Evolutionary conservation across 768 basidiomycete species (phyloP), one percentile per base, ranked within the genome.

Genomic region (Lactarius trivialis): DNA sequence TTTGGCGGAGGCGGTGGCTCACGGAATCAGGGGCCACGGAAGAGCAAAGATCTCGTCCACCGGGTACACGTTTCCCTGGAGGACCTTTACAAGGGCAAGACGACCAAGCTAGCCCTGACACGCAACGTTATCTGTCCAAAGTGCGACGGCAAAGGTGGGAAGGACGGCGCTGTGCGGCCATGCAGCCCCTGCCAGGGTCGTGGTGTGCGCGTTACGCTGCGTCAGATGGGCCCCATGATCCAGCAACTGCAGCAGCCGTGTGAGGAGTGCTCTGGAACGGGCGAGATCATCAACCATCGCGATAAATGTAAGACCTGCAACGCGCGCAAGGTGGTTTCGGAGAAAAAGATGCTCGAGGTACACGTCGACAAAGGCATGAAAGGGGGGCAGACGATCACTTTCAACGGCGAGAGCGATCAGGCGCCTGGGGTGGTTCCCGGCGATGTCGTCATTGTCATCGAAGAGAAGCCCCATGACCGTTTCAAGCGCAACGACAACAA

Each of bases 221-320:
- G 97, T 64, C 97, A 98, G 74, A 91, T 99, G 85, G 97, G 97
- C 30, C 97, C 97, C 5, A 99, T 99, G 97, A 92, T 99, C 69
- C 97, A 99, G 76, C 96, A 99, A 76, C 91, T 98, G 68, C 97
- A 98, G 73, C 91, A 93, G 58, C 81, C 85, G 50, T 99, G 97
- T 78, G 85, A 88, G 72, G 97, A 98, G 17, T 99, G 97, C 74
- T 83, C 80, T 55, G 97, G 92, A 17, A 83, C 85, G n/a, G 97
- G 97, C 67, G 96, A 99, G 75, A 80, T 94, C 69, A 97, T 99
- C 79, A 94, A 93, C 73, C 71, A 77, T 60, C 98, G 94, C 74
- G 93, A 98, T 79, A 82, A 89, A 63, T 99, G 97, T 83, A 82
- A 85, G 72, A 78, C 77, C 36, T 99, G 97, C 82, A 91, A 90